Evolutionary conservation across 768 basidiomycete genomes (phyloP).

Genomic region (Auricularia sp.): DNA sequence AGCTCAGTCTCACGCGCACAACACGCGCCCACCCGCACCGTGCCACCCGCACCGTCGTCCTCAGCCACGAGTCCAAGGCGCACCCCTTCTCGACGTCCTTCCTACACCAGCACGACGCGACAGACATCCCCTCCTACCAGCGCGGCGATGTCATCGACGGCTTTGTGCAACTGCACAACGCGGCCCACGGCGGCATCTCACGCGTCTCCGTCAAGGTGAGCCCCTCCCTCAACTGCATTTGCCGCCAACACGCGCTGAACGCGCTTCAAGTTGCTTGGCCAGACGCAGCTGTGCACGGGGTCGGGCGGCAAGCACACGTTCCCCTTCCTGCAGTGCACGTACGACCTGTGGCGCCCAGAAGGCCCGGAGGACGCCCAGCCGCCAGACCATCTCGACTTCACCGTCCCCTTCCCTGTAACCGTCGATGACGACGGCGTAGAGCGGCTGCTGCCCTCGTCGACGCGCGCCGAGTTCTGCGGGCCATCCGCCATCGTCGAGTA

Average conservation of each 20-base stretch:
- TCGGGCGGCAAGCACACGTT: conserved; percentile 7
- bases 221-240: background rate
- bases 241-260: background rate
- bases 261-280: conserved; percentile 16
- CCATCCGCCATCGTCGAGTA: conserved; percentile 2
- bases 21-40: conserved; percentile 15
- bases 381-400: background rate
- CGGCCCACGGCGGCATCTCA: conserved; percentile 22
- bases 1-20: conserved; percentile 43
- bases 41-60: conserved; percentile 28
- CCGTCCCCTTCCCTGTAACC: background rate
- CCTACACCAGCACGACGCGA: conserved; percentile 34
- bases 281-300: conserved; percentile 8
- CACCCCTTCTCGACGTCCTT: conserved; percentile 25
- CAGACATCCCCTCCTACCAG: conserved; percentile 34
- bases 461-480: background rate
- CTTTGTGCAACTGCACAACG: conserved; percentile 31
- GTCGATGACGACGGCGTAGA: background rate
- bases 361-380: conserved; percentile 14
- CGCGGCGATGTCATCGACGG: conserved; percentile 34
- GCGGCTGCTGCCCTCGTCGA: background rate
- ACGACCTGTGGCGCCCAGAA: conserved; percentile 12
- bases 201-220: conserved; percentile 38
- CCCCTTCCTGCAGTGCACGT: conserved; percentile 9
- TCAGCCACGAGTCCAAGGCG: conserved; percentile 29